These are phyloP conservation scores for Lunasporangiospora selenospora DNA, from an alignment of 192 early-diverging fungal genomes.

Conservation along the genomic window DNA sequence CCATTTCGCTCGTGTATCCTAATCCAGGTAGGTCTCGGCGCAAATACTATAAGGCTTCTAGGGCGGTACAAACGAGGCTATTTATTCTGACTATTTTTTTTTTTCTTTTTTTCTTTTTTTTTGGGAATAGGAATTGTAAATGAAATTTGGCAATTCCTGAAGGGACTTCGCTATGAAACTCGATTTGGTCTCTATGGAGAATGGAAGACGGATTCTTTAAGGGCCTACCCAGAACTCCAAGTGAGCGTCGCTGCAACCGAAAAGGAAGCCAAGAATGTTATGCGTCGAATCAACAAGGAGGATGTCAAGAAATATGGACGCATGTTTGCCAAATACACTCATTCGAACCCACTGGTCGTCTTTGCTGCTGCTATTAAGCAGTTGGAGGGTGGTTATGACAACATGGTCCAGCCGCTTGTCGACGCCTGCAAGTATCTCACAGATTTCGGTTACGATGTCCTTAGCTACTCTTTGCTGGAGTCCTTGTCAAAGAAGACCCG, in stretches of 20 bases:
- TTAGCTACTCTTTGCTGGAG: conserved; percentile 72
- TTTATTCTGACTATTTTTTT: not conserved
- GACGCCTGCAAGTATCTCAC: conserved; percentile 81
- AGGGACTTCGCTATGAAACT: conserved; percentile 61
- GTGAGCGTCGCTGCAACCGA: conserved; percentile 53
- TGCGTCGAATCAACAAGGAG: conserved; percentile 77
- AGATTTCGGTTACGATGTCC: conserved; percentile 76
- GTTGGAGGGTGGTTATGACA: conserved; percentile 73
- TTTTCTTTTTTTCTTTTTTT: not conserved
- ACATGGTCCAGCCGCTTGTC: conserved; percentile 74
- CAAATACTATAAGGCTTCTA: no score
- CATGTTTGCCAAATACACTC: conserved; percentile 73
- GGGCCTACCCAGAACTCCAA: conserved; percentile 59
- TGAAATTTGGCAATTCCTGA: conserved; percentile 72
- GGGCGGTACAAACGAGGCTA: no score
- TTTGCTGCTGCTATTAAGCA: conserved; percentile 72
- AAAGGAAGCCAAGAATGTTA: conserved; percentile 62
- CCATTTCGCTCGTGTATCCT: conserved; percentile 61
- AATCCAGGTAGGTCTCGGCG: conserved; percentile 73
- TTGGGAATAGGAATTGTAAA: conserved; percentile 44
- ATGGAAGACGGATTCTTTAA: conserved; percentile 71
- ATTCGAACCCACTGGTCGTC: conserved; percentile 77
- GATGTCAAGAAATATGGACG: conserved; percentile 76
- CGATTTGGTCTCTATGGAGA: conserved; percentile 80
- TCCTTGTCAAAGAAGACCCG: conserved; percentile 63